Percentiles rank a stretch among this genome's conserved stretches.
Evolutionary conservation across 306 rosid species (phyloP).

Genomic region (Rosa lucieae): DNA sequence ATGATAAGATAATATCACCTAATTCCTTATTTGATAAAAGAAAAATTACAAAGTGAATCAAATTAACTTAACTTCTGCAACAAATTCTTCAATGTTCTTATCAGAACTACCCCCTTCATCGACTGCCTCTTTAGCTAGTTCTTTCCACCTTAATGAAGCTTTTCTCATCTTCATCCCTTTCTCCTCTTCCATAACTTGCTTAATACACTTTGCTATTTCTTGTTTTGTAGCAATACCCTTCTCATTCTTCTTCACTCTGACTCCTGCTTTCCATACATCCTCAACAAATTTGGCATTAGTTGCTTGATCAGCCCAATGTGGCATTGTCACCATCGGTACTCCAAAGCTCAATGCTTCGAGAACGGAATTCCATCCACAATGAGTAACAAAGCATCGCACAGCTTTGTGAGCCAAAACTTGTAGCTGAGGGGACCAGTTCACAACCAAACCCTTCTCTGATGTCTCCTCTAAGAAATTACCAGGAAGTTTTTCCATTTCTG

Average conservation of each 20-base stretch:
- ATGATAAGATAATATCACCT: too few species aligned
- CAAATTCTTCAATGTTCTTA: slow-evolving; percentile 18
- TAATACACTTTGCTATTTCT: slow-evolving; percentile 10
- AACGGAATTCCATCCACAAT: slow-evolving; percentile 37
- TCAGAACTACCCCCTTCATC: slow-evolving; percentile 23
- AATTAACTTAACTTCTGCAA: background rate
- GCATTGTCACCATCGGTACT: slow-evolving; percentile 29
- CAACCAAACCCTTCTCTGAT: slow-evolving; percentile 20
- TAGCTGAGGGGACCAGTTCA: slow-evolving; percentile 21
- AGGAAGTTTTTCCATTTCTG: slow-evolving; percentile 21
- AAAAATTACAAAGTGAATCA: background rate
- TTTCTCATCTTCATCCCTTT: background rate
- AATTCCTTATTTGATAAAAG: too few species aligned
- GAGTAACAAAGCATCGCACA: slow-evolving; percentile 30
- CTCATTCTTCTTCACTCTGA: slow-evolving; percentile 16
- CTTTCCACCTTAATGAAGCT: slow-evolving; percentile 11
- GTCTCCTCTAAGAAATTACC: slow-evolving; percentile 20
- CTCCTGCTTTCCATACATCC: slow-evolving; percentile 26
- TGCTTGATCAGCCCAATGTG: slow-evolving; percentile 31
- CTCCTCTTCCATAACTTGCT: slow-evolving; percentile 23
- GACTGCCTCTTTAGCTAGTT: slow-evolving; percentile 4
- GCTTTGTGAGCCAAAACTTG: slow-evolving; percentile 25
- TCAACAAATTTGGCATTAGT: slow-evolving; percentile 24
- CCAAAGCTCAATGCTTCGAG: slow-evolving; percentile 29
- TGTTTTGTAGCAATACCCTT: slow-evolving; percentile 3